phyloP scores from a whole-genome alignment of 306 rosid genomes.

The Argentina anserina region DNA sequence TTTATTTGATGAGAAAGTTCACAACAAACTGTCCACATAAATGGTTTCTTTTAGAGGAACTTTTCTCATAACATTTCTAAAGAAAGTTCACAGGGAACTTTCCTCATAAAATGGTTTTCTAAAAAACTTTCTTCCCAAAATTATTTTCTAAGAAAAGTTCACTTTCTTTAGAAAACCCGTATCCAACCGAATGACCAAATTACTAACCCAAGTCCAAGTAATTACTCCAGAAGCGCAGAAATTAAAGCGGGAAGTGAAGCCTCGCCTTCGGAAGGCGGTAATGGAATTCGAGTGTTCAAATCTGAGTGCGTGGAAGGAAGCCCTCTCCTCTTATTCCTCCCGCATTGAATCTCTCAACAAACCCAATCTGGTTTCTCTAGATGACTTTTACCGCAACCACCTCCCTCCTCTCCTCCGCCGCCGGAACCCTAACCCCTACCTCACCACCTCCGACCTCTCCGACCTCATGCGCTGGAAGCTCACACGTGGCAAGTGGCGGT shows the following conservation, averaged over 20 bases:
- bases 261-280: neutral
- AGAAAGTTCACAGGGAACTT: no score
- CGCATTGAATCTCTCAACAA: constrained; percentile 52
- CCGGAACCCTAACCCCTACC: constrained; percentile 81
- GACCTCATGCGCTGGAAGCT: constrained; percentile 91
- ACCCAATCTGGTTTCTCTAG: constrained; percentile 55
- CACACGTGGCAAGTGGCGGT: constrained; percentile 94
- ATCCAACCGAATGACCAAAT: neutral
- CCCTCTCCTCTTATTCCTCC: constrained; percentile 46
- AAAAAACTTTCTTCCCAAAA: no score
- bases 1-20: no score
- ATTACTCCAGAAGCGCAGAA: neutral
- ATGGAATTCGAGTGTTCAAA: constrained; percentile 60
- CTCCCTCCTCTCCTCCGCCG: constrained; percentile 61
- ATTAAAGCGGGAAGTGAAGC: neutral
- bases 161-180: no score
- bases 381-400: constrained; percentile 53
- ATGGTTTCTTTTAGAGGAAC: no score
- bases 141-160: no score
- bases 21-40: no score
- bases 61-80: no score
- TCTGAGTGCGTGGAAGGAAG: constrained; percentile 50
- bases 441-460: constrained; percentile 69
- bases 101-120: no score
- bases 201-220: neutral